Evolutionary conservation across 2,329 filamentous ascomycete species (phyloP), one percentile per base, ranked within the genome.

Genomic region (Parastagonospora avenae): DNA sequence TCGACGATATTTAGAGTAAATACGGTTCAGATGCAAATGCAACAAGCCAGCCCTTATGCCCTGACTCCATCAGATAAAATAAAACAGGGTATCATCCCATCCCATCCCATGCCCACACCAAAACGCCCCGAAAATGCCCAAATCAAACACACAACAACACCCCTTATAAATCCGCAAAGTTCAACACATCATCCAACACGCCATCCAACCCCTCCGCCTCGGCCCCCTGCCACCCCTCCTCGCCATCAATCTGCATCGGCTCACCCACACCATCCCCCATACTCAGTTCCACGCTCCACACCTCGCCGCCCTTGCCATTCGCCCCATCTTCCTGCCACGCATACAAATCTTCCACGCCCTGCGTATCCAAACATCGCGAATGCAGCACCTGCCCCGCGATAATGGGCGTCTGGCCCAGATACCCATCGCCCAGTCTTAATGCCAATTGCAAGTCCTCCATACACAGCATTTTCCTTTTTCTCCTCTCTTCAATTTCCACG

Each of bases 381-480:
- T 71, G 68, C 63, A 87, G 78, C 39, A 96, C 85, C 46, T 85
- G 82, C 36, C 89, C 86, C 27, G 85, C 82, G 32, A 96, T 79
- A 19, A 91, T 80, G 0, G 90, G 91, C 76, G 94, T 92, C 53
- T 90, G 86, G 8, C 86, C 85, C 56, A 96, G 80, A 52, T 90
- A 87, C 24, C 83, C 85, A 46, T 94, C 90, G 10, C 88, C 86
- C 57, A 96, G 82, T 52, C 89, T 85, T 12, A 96, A 73, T 0
- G 90, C 86, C 2, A 96, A 77, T 32, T 89, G 83, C 41, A 97
- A 74, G 70, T 97, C 93, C 14, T 87, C 85, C 76, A 93, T 88
- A 11, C 86, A 86, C 1, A 97, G 75, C 1, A 90, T 85, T 5
- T 86, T 83, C 33, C 91, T 81, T 62, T 88, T 85, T 48, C 84